These are phyloP conservation scores for Arthrobotrys sphaeroides DNA, from an alignment of 2,329 filamentous ascomycete species.

Conservation along the genomic window DNA sequence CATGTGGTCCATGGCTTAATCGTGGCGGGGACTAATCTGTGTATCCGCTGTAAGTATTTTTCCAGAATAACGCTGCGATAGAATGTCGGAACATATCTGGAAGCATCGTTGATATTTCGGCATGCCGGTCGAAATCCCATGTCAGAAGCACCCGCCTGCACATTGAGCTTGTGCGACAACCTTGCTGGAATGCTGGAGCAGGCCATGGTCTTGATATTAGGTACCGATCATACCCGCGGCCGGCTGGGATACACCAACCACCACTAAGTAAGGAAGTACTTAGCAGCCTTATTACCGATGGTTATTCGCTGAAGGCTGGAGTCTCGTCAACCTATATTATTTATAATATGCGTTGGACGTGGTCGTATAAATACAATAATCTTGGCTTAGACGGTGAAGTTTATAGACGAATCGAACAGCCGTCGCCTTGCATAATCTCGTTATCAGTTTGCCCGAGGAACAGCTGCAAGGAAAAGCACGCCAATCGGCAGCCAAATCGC, in stretches of 20 bases:
- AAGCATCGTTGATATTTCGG: constrained; percentile 21
- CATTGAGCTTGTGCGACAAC: constrained; percentile 22
- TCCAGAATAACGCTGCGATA: constrained; percentile 10
- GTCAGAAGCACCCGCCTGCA: not conserved
- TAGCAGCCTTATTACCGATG: no score
- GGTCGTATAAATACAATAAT: no score
- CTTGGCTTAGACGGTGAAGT: not conserved
- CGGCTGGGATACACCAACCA: constrained; percentile 10
- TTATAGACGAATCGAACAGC: constrained; percentile 7
- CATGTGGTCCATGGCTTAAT: not conserved
- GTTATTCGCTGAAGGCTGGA: no score
- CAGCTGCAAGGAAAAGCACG: constrained; percentile 21
- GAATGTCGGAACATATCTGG: constrained; percentile 25
- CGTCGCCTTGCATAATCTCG: not conserved
- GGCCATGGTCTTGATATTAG: constrained; percentile 12
- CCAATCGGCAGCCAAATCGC: constrained; percentile 29
- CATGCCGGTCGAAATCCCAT: constrained; percentile 20
- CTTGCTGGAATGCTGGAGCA: constrained; percentile 4
- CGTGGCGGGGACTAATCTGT: not conserved
- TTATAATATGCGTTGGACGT: no score
- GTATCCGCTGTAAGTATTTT: constrained; percentile 6
- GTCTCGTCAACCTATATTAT: no score
- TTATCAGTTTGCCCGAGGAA: constrained; percentile 4
- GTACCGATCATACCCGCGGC: constrained; percentile 4
- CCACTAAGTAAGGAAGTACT: not conserved